A percentile compares a stretch with the other conserved stretches of the same genome.
Evolutionary conservation across 371 early-diverging fungal species (phyloP).

Genomic region (Sporodiniella umbellata): DNA sequence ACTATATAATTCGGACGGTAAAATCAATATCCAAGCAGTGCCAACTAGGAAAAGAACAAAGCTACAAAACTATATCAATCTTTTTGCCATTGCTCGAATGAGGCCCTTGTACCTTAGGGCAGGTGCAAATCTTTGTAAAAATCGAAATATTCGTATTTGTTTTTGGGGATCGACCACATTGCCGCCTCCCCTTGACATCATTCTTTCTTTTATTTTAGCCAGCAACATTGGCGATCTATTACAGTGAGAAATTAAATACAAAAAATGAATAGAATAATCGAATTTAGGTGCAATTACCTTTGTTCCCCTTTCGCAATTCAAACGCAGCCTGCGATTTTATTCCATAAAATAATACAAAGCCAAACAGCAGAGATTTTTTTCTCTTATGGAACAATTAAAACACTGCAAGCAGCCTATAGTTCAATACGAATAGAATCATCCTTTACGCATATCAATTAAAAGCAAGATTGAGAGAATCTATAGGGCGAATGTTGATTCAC

Average conservation of each 20-base stretch:
- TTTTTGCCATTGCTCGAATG: not conserved
- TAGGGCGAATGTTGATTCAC: too few species aligned
- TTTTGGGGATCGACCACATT: constrained; percentile 9
- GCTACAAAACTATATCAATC: constrained; percentile 20
- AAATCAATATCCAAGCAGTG: constrained; percentile 45
- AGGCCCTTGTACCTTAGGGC: constrained; percentile 16
- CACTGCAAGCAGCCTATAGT: too few species aligned
- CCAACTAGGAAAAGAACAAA: constrained; percentile 48
- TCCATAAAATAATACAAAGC: too few species aligned
- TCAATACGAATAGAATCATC: too few species aligned
- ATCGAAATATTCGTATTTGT: constrained; percentile 8
- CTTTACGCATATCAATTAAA: too few species aligned
- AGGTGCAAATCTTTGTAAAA: constrained; percentile 16
- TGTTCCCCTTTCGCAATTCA: too few species aligned
- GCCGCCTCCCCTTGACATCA: constrained; percentile 1
- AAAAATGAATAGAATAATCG: not conserved
- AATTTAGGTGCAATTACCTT: not conserved
- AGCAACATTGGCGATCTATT: constrained; percentile 6
- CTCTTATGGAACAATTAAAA: too few species aligned
- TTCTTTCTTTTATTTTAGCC: constrained; percentile 9
- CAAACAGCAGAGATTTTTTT: too few species aligned
- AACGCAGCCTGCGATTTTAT: too few species aligned
- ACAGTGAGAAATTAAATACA: too few species aligned
- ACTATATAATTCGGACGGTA: constrained; percentile 54
- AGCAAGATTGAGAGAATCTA: too few species aligned